Base-by-base conservation (phyloP, 2,329 filamentous ascomycete species). In the Dactylonectria macrodidyma region DNA sequence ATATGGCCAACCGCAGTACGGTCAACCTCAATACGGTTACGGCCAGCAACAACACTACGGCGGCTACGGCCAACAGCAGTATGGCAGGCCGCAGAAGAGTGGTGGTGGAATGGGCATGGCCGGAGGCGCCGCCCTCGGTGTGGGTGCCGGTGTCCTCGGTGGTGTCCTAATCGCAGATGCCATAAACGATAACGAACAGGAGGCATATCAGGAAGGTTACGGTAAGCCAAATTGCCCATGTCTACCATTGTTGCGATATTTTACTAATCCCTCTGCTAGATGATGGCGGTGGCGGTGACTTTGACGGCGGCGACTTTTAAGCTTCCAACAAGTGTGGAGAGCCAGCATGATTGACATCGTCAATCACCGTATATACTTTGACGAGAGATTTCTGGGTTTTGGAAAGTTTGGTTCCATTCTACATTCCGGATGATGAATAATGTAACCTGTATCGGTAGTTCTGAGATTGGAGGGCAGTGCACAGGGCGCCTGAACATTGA, bases 121-220 rank as follows among this genome's bases (percentile, higher is more conserved):
- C 1, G 94, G 93, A 55, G 94, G 91, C 59, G 90, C 91, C 9
- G 93, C 93, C 24, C 83, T 97, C 50, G 95, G 95, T 83, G 80
- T 93, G 4, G 95, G 94, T 73, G 95, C 92, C 70, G 95, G 95
- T 80, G 77, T 97, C 78, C 75, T 97, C 1, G 95, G 94, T 73
- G 95, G 95, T 62, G 88, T 90, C 69, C 69, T 97, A 75, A 81
- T 97, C 36, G 91, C 87, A 2, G 85, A 92, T 76, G 91, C 91
- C 1, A 85, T 95, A 58, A 82, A 92, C 63, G 88, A 91, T 68
- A 78, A 87, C 54, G 81, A 93, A 71, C 82, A 91, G 67, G 84
- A 89, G 5, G 87, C 88, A 34, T 91, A 87, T 63, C 74, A 82
- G 47, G 80, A 86, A 0, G 85, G 84, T 62, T 84, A 79, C 65